Evolutionary conservation across 108 stramenopile genomes (phyloP).

Genomic region (Skeletonema grethae): DNA sequence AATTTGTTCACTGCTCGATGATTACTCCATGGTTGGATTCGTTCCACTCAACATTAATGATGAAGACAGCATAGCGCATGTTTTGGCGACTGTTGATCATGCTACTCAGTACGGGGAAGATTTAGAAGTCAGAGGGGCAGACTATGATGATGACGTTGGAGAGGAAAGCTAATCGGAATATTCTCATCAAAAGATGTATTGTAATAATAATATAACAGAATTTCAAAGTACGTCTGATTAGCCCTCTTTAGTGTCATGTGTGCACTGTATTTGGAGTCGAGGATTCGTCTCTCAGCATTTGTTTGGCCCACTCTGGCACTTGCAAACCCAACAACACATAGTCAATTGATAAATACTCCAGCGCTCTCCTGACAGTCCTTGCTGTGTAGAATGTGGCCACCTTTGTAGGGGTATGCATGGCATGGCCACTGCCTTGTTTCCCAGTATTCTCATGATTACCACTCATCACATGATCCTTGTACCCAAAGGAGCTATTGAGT

Average conservation of each 20-base stretch:
- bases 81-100: constrained; percentile 89
- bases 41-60: constrained; percentile 91
- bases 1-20: constrained; percentile 90
- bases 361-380: constrained; percentile 46
- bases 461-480: background rate
- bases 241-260: background rate
- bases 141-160: constrained; percentile 55
- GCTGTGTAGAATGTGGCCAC: constrained; percentile 60
- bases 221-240: too few relatives aligned
- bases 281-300: constrained; percentile 49
- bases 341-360: constrained; percentile 70
- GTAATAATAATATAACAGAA: too few relatives aligned
- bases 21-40: constrained; percentile 96
- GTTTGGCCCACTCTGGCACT: constrained; percentile 61
- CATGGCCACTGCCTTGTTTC: constrained; percentile 11
- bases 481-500: constrained; percentile 36
- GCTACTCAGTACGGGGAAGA: constrained; percentile 96
- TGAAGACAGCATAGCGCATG: constrained; percentile 89
- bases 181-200: too few relatives aligned
- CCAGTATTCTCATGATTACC: constrained; percentile 16
- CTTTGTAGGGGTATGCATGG: constrained; percentile 32
- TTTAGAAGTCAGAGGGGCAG: constrained; percentile 78
- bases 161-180: background rate
- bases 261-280: background rate
- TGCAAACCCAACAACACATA: constrained; percentile 51